Base-by-base conservation (phyloP, 352 stramenopile genomes). In the Globisporangium cystogenes region DNA sequence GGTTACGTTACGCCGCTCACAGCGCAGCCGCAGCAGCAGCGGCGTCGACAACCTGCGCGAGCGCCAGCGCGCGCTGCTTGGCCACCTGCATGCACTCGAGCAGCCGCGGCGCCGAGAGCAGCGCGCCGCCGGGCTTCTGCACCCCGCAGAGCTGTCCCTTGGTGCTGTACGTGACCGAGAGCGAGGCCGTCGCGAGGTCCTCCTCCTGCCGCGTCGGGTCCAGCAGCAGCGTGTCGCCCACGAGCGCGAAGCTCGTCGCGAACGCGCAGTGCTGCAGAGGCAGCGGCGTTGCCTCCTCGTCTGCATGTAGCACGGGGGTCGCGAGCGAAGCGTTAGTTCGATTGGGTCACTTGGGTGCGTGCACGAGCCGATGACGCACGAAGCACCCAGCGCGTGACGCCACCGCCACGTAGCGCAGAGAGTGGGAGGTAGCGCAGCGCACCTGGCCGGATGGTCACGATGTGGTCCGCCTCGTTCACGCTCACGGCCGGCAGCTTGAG, bases 161-260 rank as follows among this genome's bases (percentile, higher is more conserved):
- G 14, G 75, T 84, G 43, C 57, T 90, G 66, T 87, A 88, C 24
- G 78, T 72, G 55, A 93, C 59, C 45, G 61, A 83, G 57, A 90
- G 80, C n/a, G 68, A 54, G 54, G 72, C 64, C 48, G 51, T 69
- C 20, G 82, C 65, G 12, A 87, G 65, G n/a, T 74, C 56, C 55
- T 93, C 82, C 51, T 93, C 82, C 41, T 84, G 66, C 50, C 70
- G 79, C 6, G 74, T 91, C 27, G 82, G 82, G 53, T 93, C 82
- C 37, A 91, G 59, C 21, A 91, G 55, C 43, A 93, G 55, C 18
- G 61, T 56, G 48, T 60, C 68, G 45, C 87, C 55, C 36, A 89
- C 71, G 5, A 87, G 46, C 5, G 67, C 80, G 50, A 93, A 93
- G 27, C 74, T 82, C 15, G 80, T 90, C 33, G 72, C 58, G 63